phyloP scores from a whole-genome alignment of 1,284 basidiomycete species.

The Anthracocystis walkeri region DNA sequence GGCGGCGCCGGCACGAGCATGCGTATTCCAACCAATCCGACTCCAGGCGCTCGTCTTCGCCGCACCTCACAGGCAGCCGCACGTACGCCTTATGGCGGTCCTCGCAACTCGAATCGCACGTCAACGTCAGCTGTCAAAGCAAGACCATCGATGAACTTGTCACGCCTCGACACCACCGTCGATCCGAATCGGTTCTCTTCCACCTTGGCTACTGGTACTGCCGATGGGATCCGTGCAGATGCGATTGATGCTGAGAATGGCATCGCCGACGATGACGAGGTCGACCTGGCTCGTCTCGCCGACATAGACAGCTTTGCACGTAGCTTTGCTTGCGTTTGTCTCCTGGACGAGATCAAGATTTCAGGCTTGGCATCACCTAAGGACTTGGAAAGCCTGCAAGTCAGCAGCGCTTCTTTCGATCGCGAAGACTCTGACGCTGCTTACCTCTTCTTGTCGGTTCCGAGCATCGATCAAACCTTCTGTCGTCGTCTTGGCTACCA shows the following conservation, averaged over 20 bases:
- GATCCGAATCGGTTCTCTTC: constrained; percentile 24
- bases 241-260: constrained; percentile 19
- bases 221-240: constrained; percentile 20
- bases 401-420: constrained; percentile 17
- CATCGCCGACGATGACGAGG: constrained; percentile 20
- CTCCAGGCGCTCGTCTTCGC: constrained; percentile 32
- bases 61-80: constrained; percentile 45
- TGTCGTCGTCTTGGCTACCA: constrained; percentile 35
- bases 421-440: constrained; percentile 13
- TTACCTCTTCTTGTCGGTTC: constrained; percentile 33
- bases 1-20: constrained; percentile 27
- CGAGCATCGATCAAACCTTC: constrained; percentile 28
- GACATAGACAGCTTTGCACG: constrained; percentile 55
- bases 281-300: constrained; percentile 31
- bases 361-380: not conserved
- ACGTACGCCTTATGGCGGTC: constrained; percentile 45
- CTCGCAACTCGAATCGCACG: constrained; percentile 31
- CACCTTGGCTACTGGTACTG: constrained; percentile 12
- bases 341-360: constrained; percentile 55
- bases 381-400: constrained; percentile 6
- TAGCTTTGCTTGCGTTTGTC: constrained; percentile 52
- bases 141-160: constrained; percentile 39
- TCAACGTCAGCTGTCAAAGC: constrained; percentile 29
- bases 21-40: constrained; percentile 23
- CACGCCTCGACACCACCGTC: constrained; percentile 33